Evolutionary conservation across 75 land plant genomes (phyloP), one percentile per base, ranked within the genome.

Genomic region (Isoetes taiwanensis): DNA sequence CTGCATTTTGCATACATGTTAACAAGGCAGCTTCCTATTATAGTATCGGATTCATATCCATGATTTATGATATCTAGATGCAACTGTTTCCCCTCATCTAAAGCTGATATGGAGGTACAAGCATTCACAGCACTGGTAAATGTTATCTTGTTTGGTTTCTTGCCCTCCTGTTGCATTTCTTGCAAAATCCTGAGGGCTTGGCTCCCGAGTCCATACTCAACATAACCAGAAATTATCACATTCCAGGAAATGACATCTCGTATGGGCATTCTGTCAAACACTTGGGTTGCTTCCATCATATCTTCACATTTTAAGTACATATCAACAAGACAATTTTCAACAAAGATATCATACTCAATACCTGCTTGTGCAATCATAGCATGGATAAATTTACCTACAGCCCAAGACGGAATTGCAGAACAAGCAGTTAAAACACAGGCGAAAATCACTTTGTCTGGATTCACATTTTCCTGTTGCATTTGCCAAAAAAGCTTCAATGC

Each of bases 191-290:
- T 63, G 39, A 69, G 25, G 32, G 76, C 73, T 24, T 68, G 61
- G 16, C 50, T 46, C 42, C 43, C 61, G 2, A 2, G 39, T 43
- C 43, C 46, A 9, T 33, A 30, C 8, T 50, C 57, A 29, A 58
- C 41, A 24, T 37, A 58, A 2, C 43, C 61, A 2, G 61, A 70
- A 32, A 80, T 70, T 39, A 80, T 73, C 0, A 69, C 59, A 68
- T 76, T 80, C 76, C 79, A 80, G 9, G 79, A 72, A 16, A 76
- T 74, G 25, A 62, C 52, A 23, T 34, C 68, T 28, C 48, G 53
- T 12, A 1, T 0, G 2, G 30, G 54, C 40, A 62, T 50, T 14
- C 34, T 2, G 17, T 43, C 58, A 43, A 60, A 77, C 9, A 72
- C 43, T 38, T 14, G 16, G 41, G 34, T 64, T 26, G 76, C 80